Evolutionary conservation across 2,329 filamentous ascomycete genomes (phyloP), one percentile per base, ranked within the genome.

Genomic region (Exserohilum rostratum): DNA sequence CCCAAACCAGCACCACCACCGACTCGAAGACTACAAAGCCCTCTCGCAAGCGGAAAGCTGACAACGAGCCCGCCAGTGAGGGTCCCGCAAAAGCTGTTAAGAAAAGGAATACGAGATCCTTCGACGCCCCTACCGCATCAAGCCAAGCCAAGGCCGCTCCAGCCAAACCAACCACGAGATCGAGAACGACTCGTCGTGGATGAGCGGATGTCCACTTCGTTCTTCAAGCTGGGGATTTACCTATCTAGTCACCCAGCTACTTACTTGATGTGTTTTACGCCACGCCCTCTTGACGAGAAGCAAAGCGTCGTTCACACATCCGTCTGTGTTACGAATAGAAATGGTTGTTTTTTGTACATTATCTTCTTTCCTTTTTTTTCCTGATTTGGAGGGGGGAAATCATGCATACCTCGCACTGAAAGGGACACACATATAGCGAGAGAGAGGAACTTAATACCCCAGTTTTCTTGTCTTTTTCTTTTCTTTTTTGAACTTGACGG

Each of bases 101-200:
- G 54, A 75, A 72, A 62, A 65, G 70, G 29, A 58, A 59, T 1
- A 68, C 68, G 12, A 60, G 61, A 35, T 70, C 68, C 11, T 76
- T 69, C 44, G 70, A 73, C 15, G 70, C 73, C 13, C 69, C 75
- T 6, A 77, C 74, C 10, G 69, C 73, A 38, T 67, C 71, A 47
- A 76, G 72, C 47, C 69, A 72, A 46, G 70, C 68, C 17, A 63
- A 59, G 45, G 60, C 55, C 11, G 55, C 67, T 12, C 40, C 63
- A 6, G 29, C 64, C 0, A 66, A 60, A 31, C 42, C 62, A 12
- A 62, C 65, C 2, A 62, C 51, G 3, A 49, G 39, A 5, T 46
- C 51, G 1, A 54, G 35, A 5, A 31, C 38, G 13, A 29, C 3
- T n/a, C 40, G 40, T 17, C 49, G 11, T 9, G 12, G 17, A 7